phyloP scores from a whole-genome alignment of 495 filamentous ascomycete genomes.

The Lasiosphaeria miniovina region DNA sequence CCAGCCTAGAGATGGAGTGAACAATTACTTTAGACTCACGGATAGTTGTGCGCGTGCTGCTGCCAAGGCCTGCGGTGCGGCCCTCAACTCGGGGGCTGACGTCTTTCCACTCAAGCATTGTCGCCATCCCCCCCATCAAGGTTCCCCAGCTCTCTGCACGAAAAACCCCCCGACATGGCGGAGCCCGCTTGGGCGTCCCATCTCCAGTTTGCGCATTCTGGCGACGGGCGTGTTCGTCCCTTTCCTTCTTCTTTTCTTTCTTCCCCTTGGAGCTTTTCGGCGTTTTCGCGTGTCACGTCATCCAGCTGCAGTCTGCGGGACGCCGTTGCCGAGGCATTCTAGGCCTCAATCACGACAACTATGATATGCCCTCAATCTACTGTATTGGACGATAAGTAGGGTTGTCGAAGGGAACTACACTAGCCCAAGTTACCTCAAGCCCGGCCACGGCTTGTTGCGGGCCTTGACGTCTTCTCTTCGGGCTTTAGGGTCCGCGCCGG shows the following conservation, averaged over 20 bases:
- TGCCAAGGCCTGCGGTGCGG: conserved; percentile 8
- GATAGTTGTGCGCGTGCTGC: not conserved
- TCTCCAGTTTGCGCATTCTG: not conserved
- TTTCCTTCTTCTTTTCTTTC: not conserved
- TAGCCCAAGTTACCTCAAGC: no score
- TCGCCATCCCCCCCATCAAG: no score
- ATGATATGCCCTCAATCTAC: not conserved
- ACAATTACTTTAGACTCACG: not conserved
- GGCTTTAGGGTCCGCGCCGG: no score
- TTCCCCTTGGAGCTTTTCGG: not conserved
- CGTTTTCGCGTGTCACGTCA: not conserved
- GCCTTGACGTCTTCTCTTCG: no score
- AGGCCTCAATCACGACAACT: not conserved
- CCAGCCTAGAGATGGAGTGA: not conserved
- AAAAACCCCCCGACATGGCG: not conserved
- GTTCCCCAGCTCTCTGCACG: no score
- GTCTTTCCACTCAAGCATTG: not conserved
- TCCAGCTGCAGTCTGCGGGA: not conserved
- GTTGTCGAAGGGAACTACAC: no score
- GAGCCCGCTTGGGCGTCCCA: not conserved
- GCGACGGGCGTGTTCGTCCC: not conserved
- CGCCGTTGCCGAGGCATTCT: not conserved
- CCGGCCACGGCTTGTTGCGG: no score
- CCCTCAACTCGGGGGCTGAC: not conserved
- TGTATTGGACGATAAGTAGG: not conserved